phyloP scores from a whole-genome alignment of 495 filamentous ascomycete genomes.

The Penicillium macrosclerotiorum region DNA sequence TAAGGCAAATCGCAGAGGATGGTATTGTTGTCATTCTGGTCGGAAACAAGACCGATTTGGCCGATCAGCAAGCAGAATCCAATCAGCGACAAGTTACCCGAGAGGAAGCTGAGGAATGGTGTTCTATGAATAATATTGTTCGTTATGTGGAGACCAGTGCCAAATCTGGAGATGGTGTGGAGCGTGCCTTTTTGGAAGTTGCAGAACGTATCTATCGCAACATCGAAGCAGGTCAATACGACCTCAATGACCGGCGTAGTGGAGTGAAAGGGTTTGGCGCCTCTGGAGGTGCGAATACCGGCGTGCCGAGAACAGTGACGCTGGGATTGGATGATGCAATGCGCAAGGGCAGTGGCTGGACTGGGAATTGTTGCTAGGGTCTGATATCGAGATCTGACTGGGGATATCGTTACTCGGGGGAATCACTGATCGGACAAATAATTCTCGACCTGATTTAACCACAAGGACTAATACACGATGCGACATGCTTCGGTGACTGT shows the following conservation, averaged over 20 bases:
- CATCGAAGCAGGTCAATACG: constrained; percentile 89
- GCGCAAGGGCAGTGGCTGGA: constrained; percentile 44
- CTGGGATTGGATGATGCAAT: constrained; percentile 56
- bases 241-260: constrained; percentile 87
- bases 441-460: constrained; percentile 2
- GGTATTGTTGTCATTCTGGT: constrained; percentile 92
- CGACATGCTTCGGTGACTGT: neutral
- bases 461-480: neutral
- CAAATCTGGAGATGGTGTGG: constrained; percentile 90
- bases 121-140: constrained; percentile 72
- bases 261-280: constrained; percentile 82
- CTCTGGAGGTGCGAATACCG: constrained; percentile 40
- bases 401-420: no score
- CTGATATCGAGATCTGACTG: neutral
- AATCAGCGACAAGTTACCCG: constrained; percentile 75
- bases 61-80: constrained; percentile 42
- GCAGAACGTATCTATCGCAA: constrained; percentile 93
- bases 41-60: constrained; percentile 89
- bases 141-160: constrained; percentile 95
- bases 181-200: constrained; percentile 87
- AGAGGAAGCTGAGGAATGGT: constrained; percentile 87
- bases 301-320: constrained; percentile 51
- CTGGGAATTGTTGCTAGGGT: constrained; percentile 48
- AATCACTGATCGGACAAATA: no score
- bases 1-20: constrained; percentile 88